A percentile compares a stretch with the other conserved stretches of the same genome.
Conservation (phyloP, 805 yeast genomes). For the Metschnikowia aberdeeniae region DNA sequence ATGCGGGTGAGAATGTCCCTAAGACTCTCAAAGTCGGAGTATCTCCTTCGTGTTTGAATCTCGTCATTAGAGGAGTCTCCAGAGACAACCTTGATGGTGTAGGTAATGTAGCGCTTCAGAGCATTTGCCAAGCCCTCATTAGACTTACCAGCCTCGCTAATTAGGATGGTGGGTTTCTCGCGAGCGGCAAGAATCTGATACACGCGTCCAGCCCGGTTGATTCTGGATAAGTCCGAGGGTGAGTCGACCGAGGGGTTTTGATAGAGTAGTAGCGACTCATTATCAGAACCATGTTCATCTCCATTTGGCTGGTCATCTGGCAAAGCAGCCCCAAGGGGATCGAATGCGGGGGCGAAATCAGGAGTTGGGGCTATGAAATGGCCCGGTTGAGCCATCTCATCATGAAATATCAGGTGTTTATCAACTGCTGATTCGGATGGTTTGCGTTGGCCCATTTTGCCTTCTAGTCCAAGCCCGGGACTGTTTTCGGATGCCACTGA, state of each 20-base stretch:
- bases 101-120: conserved; percentile 62
- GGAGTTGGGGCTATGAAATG: background rate
- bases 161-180: conserved; percentile 34
- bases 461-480: background rate
- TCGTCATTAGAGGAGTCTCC: conserved; percentile 31
- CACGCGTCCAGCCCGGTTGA: conserved; percentile 35
- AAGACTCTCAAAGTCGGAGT: conserved; percentile 87
- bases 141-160: conserved; percentile 81
- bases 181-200: conserved; percentile 31
- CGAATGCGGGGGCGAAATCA: conserved; percentile 2
- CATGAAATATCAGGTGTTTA: no score
- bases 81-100: conserved; percentile 66
- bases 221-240: conserved; percentile 20
- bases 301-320: background rate
- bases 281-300: conserved; percentile 17
- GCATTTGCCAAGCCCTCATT: conserved; percentile 72
- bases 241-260: conserved; percentile 13
- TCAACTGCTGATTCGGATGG: no score
- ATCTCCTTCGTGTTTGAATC: conserved; percentile 70
- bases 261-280: conserved; percentile 30
- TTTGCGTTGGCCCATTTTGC: no score
- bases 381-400: background rate
- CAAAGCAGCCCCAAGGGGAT: background rate
- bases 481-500: background rate
- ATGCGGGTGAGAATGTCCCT: conserved; percentile 65